These are phyloP conservation scores for Tilletia horrida DNA, from an alignment of 1,284 basidiomycete species.

Conservation along the genomic window DNA sequence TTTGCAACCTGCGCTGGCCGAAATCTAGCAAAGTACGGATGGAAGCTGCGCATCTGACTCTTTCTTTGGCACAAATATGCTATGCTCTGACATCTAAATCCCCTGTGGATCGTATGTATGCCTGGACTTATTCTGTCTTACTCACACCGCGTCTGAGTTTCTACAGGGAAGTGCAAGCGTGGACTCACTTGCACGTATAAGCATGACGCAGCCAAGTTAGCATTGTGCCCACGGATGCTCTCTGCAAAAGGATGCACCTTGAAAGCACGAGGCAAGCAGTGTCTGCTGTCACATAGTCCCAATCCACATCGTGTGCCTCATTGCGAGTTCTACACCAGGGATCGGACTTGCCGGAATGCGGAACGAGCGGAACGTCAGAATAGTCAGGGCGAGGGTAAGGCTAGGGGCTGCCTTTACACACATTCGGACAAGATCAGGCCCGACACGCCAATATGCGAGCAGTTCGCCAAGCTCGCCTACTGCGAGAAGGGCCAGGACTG, in stretches of 20 bases:
- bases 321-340: conserved; percentile 46
- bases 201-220: conserved; percentile 45
- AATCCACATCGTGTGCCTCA: conserved; percentile 44
- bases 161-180: conserved; percentile 44
- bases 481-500: conserved; percentile 43
- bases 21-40: too few relatives aligned
- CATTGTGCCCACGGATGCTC: conserved; percentile 48
- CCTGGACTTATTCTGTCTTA: too few relatives aligned
- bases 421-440: conserved; percentile 29
- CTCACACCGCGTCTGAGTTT: too few relatives aligned
- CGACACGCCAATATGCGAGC: conserved; percentile 33
- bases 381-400: conserved; percentile 20
- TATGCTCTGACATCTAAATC: too few relatives aligned
- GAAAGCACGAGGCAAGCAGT: conserved; percentile 36
- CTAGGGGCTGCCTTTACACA: conserved; percentile 37
- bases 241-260: conserved; percentile 38
- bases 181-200: conserved; percentile 47
- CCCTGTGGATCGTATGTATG: too few relatives aligned
- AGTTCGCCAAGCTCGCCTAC: conserved; percentile 48
- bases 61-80: background rate
- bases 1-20: too few relatives aligned
- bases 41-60: background rate
- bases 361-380: background rate
- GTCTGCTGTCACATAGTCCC: conserved; percentile 43
- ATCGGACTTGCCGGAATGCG: conserved; percentile 40